These are phyloP conservation scores for Mucor piriformis DNA, from an alignment of 371 early-diverging fungal species.

Conservation along the genomic window DNA sequence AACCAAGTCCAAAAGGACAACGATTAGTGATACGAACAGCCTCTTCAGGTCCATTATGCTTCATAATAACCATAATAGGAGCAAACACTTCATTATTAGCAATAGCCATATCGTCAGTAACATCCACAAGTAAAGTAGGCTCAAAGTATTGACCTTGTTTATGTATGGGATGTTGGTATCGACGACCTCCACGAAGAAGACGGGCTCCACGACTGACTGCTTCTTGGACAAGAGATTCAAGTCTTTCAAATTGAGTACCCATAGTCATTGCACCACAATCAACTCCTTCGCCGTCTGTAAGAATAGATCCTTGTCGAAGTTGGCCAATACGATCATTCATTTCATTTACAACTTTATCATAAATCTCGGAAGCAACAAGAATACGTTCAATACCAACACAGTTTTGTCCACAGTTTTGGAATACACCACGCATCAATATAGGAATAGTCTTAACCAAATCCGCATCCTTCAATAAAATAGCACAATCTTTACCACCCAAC, in stretches of 20 bases:
- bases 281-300: constrained; percentile 68
- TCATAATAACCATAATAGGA: constrained; percentile 83
- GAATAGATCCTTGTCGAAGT: constrained; percentile 71
- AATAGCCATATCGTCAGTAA: constrained; percentile 75
- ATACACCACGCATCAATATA: constrained; percentile 77
- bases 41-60: constrained; percentile 71
- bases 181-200: constrained; percentile 71
- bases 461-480: constrained; percentile 76
- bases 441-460: constrained; percentile 71
- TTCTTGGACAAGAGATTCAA: constrained; percentile 59
- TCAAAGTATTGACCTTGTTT: constrained; percentile 79
- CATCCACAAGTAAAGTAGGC: constrained; percentile 81
- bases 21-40: constrained; percentile 75
- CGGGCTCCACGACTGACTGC: constrained; percentile 81
- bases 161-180: constrained; percentile 66
- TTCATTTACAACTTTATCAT: constrained; percentile 70
- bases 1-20: constrained; percentile 79
- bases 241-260: constrained; percentile 57
- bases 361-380: constrained; percentile 66
- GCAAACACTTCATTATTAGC: constrained; percentile 82
- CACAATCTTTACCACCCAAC: constrained; percentile 90
- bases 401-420: constrained; percentile 89
- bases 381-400: constrained; percentile 84
- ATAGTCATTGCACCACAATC: constrained; percentile 83
- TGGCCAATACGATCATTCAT: constrained; percentile 57